Evolutionary conservation across 1,284 basidiomycete genomes (phyloP), one percentile per base, ranked within the genome.

Genomic region (Trametes pubescens): DNA sequence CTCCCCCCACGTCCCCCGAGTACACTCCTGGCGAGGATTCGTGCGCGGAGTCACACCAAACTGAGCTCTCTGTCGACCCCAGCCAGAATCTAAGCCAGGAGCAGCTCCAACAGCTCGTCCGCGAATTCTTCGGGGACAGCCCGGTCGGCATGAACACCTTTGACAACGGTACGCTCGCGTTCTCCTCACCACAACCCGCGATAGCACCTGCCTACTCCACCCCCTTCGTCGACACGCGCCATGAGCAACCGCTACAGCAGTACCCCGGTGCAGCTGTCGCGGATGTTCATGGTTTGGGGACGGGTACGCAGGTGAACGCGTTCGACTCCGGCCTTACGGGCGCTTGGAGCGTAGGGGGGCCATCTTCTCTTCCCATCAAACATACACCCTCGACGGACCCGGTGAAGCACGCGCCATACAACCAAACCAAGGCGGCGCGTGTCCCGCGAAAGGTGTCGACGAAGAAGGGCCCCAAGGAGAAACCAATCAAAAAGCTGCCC

Each of bases 241-340:
- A 57, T 48, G 57, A 60, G 62, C 62, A 57, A 18, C 18, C 54
- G 62, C 57, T 26, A 51, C 51, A 10, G 54, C 57, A 44, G 38
- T 16, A 62, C 29, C 24, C n/a, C 26, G 54, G 38, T 62, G 57
- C 55, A 58, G 62, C 48, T 7, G 47, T 59, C 24, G 62, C 57
- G 56, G 51, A 16, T 62, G 57, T 54, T 60, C 16, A 35, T 60
- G 57, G 62, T 48, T 47, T 21, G 60, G 65, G 54, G 13, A 46
- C 34, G 24, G 56, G 56, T n/a, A 58, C 61, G 56, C 61, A 61
- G 57, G 57, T 57, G 53, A 16, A 29, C 32, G 24, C 26, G 26
- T 40, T 10, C 13, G 24, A 24, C 40, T 1, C 6, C 21, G 16
- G 18, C 43, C 26, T 29, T 32, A 24, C 22, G 10, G 37, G 37